Evolutionary conservation across 306 rosid genomes (phyloP).

Genomic region (Trichosanthes cucumerina): DNA sequence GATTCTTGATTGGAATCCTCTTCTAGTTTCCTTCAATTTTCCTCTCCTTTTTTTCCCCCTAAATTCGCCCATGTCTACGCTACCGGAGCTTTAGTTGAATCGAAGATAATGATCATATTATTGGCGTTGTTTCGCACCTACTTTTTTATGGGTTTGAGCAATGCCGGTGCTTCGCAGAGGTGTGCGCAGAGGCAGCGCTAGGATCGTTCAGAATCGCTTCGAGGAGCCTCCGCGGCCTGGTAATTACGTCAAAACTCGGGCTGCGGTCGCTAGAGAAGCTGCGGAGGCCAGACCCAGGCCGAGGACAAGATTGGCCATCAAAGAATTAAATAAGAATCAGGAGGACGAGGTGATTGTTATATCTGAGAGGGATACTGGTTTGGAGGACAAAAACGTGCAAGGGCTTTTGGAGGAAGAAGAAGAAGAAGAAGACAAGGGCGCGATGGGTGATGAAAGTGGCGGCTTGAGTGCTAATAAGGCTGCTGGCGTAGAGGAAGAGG

Average conservation of each 20-base stretch:
- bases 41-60: neutral
- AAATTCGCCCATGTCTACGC: constrained; percentile 26
- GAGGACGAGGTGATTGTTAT: constrained; percentile 39
- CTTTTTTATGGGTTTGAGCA: constrained; percentile 76
- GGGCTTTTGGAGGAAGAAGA: constrained; percentile 12
- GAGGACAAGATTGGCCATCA: constrained; percentile 48
- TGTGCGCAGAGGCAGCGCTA: constrained; percentile 68
- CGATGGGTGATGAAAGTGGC: constrained; percentile 82
- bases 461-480: constrained; percentile 85
- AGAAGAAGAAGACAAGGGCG: constrained; percentile 25
- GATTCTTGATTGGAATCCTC: neutral
- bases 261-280: constrained; percentile 54
- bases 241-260: constrained; percentile 63
- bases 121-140: constrained; percentile 18
- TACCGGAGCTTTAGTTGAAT: constrained; percentile 23
- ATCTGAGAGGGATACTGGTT: constrained; percentile 39
- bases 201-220: constrained; percentile 37
- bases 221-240: constrained; percentile 31
- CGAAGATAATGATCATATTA: constrained; percentile 50
- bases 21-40: neutral
- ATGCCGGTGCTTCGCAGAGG: constrained; percentile 90
- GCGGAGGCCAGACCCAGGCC: constrained; percentile 42
- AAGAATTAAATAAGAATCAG: constrained; percentile 20
- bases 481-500: constrained; percentile 67
- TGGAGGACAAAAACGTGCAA: constrained; percentile 15